Conservation (phyloP, 2,329 filamentous ascomycete species). For the Ceratocystis alfenasii region DNA sequence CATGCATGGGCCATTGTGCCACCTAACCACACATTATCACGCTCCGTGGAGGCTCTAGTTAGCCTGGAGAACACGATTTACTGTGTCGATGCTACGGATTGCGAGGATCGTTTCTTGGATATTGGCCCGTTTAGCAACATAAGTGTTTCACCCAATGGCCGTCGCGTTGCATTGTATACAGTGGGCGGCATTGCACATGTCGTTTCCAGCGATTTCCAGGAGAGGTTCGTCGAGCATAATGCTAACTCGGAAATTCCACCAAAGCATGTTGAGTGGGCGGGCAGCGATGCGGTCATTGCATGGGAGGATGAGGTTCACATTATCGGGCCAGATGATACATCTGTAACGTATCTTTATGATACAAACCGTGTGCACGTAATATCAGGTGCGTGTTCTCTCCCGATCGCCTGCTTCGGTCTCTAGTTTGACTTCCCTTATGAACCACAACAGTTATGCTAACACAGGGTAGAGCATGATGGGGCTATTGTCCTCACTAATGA, state of each 20-base stretch:
- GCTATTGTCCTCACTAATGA: constrained; percentile 82
- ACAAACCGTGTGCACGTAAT: constrained; percentile 78
- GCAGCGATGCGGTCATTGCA: constrained; percentile 84
- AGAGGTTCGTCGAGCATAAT: constrained; percentile 80
- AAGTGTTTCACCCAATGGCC: constrained; percentile 79
- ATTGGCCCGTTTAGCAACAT: constrained; percentile 89
- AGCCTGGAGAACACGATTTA: constrained; percentile 77
- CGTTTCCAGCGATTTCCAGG: constrained; percentile 90
- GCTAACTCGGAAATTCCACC: constrained; percentile 75
- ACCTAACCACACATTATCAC: constrained; percentile 75
- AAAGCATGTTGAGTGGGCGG: constrained; percentile 88
- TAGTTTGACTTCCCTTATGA: background rate
- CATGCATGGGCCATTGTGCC: constrained; percentile 83
- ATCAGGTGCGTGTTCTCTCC: constrained; percentile 45
- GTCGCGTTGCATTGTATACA: constrained; percentile 78
- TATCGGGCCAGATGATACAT: constrained; percentile 70
- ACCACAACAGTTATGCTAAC: background rate
- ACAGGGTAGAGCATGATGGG: constrained; percentile 56
- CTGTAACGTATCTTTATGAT: constrained; percentile 75
- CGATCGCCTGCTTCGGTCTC: constrained; percentile 19
- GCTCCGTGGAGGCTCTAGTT: constrained; percentile 83
- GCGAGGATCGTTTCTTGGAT: constrained; percentile 80
- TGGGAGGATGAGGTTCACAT: constrained; percentile 98
- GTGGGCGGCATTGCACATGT: constrained; percentile 78
- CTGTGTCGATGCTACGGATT: constrained; percentile 76